phyloP scores from a whole-genome alignment of 2,329 filamentous ascomycete species.

The Fusarium brevicatenulatum region DNA sequence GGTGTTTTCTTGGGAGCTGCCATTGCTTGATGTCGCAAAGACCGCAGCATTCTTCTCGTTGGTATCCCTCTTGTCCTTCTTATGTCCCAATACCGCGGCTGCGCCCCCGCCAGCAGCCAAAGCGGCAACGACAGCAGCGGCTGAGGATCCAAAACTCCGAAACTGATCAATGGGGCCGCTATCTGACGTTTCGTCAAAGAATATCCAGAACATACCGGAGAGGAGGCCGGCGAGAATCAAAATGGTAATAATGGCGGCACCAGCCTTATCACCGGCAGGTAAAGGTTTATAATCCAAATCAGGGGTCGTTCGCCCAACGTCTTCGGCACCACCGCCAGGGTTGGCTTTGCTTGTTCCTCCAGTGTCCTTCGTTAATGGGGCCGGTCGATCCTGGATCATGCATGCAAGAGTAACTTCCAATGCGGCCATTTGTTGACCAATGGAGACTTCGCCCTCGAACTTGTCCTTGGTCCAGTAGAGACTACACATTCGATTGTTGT shows the following conservation, averaged over 20 bases:
- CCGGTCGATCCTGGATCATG: conserved; percentile 58
- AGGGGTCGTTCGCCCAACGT: conserved; percentile 53
- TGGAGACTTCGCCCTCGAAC: conserved; percentile 69
- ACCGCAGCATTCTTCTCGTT: conserved; percentile 40
- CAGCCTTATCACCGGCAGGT: conserved; percentile 71
- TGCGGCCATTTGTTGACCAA: conserved; percentile 77
- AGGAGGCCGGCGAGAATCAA: conserved; percentile 65
- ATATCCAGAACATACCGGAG: conserved; percentile 61
- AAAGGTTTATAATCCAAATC: conserved; percentile 44
- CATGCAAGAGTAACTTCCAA: conserved; percentile 72
- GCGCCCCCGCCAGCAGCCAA: conserved; percentile 38
- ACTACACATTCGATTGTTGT: conserved; percentile 67
- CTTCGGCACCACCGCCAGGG: conserved; percentile 57
- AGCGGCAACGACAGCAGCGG: conserved; percentile 32
- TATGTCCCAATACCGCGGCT: conserved; percentile 35
- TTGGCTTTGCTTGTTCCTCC: conserved; percentile 68
- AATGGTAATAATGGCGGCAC: conserved; percentile 72
- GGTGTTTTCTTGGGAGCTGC: conserved; percentile 35
- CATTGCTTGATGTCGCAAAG: conserved; percentile 26
- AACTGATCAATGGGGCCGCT: conserved; percentile 48
- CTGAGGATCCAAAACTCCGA: conserved; percentile 39
- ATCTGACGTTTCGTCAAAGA: conserved; percentile 59
- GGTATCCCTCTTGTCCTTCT: conserved; percentile 14
- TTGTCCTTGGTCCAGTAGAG: conserved; percentile 66
- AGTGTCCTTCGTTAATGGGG: conserved; percentile 59